phyloP scores from a whole-genome alignment of 192 early-diverging fungal genomes.

The Dimargaris xerosporica region DNA sequence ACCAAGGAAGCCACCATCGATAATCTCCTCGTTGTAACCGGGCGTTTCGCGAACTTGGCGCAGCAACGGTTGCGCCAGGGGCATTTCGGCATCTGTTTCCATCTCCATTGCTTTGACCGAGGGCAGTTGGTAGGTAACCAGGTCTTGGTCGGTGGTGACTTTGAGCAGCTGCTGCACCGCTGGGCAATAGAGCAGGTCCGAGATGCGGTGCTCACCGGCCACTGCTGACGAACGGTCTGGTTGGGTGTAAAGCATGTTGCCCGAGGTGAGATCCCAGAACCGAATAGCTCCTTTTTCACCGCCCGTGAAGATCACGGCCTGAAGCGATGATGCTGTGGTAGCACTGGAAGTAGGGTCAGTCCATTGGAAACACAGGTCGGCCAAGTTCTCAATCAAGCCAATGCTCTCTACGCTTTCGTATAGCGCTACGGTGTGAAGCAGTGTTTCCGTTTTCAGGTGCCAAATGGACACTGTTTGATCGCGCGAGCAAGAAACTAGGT shows the following conservation, averaged over 20 bases:
- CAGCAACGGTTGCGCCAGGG: conserved; percentile 12
- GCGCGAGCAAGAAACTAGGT: conserved; percentile 68
- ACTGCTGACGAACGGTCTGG: conserved; percentile 38
- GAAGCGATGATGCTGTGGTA: too few species aligned
- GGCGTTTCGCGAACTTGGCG: conserved; percentile 67
- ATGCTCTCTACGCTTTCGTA: conserved; percentile 80
- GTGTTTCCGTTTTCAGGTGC: conserved; percentile 46
- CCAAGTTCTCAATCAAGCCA: conserved; percentile 42
- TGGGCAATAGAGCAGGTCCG: conserved; percentile 46
- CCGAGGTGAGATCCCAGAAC: conserved; percentile 73
- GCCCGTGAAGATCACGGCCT: conserved; percentile 56
- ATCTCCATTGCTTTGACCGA: too few species aligned
- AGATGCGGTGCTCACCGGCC: conserved; percentile 47
- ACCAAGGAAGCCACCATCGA: conserved; percentile 72
- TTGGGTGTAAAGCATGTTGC: conserved; percentile 53
- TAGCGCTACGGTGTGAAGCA: conserved; percentile 69
- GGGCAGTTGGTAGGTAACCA: conserved; percentile 55
- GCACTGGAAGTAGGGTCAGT: neutral
- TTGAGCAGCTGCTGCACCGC: conserved; percentile 42
- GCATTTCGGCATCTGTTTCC: neutral
- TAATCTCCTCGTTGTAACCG: conserved; percentile 93
- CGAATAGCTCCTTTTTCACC: conserved; percentile 70
- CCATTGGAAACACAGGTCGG: conserved; percentile 13
- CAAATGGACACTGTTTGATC: conserved; percentile 88
- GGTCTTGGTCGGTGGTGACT: conserved; percentile 82